Conservation (phyloP, 2,329 filamentous ascomycete genomes). For the Stagonosporopsis tanaceti region DNA sequence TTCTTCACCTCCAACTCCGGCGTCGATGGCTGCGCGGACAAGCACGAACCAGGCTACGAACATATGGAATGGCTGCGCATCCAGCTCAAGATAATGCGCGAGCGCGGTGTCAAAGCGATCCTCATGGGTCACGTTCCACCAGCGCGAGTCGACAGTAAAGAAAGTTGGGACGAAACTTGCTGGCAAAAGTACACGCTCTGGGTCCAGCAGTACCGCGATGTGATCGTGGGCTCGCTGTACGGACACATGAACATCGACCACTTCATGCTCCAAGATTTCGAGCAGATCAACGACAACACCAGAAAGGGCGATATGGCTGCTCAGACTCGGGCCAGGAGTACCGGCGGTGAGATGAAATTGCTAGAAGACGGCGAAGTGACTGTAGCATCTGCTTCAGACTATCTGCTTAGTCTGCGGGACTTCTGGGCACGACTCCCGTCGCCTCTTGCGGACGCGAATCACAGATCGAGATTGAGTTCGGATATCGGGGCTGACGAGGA, state of each 20-base stretch:
- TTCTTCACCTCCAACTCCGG: slow-evolving; percentile 93
- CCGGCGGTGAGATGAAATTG: slow-evolving; percentile 52
- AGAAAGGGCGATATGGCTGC: slow-evolving; percentile 53
- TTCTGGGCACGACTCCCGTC: slow-evolving; percentile 79
- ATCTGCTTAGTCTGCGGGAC: slow-evolving; percentile 78
- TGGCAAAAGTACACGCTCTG: slow-evolving; percentile 98
- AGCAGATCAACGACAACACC: slow-evolving; percentile 72
- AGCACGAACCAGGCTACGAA: slow-evolving; percentile 86
- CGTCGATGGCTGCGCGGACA: slow-evolving; percentile 85
- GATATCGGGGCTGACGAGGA: slow-evolving; percentile 25
- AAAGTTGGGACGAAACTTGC: slow-evolving; percentile 93
- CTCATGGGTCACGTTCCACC: slow-evolving; percentile 94
- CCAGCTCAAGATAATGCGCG: slow-evolving; percentile 83
- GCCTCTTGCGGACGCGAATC: slow-evolving; percentile 33
- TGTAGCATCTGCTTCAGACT: slow-evolving; percentile 74
- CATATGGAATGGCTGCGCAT: slow-evolving; percentile 96
- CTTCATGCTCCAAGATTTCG: slow-evolving; percentile 88
- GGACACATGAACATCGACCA: slow-evolving; percentile 99
- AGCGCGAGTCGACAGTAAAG: slow-evolving; percentile 83
- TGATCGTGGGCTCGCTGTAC: slow-evolving; percentile 79
- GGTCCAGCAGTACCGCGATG: slow-evolving; percentile 88
- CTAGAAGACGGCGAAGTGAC: slow-evolving; percentile 62
- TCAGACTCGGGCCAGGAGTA: slow-evolving; percentile 38
- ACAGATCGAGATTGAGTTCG: slow-evolving; percentile 10
- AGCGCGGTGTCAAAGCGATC: slow-evolving; percentile 90